These are phyloP conservation scores for Spathaspora hagerdaliae DNA, from an alignment of 805 yeast species.

Conservation along the genomic window DNA sequence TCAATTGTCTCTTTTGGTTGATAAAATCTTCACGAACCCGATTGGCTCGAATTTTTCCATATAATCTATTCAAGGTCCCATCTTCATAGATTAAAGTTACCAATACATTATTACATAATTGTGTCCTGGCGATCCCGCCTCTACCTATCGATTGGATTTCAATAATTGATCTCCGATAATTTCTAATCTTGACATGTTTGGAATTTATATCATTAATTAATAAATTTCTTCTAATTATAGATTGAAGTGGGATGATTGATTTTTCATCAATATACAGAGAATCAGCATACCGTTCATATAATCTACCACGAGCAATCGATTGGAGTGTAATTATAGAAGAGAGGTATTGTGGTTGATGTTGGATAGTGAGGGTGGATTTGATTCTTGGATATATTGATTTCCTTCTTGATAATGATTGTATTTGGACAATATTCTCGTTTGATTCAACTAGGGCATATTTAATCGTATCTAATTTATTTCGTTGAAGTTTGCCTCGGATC, in stretches of 20 bases:
- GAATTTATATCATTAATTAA: constrained; percentile 23
- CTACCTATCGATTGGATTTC: constrained; percentile 42
- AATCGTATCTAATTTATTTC: constrained; percentile 15
- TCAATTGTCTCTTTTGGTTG: constrained; percentile 12
- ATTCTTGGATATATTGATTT: constrained; percentile 16
- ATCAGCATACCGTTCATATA: constrained; percentile 16
- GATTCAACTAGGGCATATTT: constrained; percentile 8
- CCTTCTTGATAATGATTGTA: constrained; percentile 38
- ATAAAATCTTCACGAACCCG: constrained; percentile 26
- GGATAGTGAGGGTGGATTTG: constrained; percentile 19
- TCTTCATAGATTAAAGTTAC: constrained; percentile 40
- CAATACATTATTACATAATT: constrained; percentile 39
- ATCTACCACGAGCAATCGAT: constrained; percentile 22
- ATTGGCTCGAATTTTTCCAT: constrained; percentile 44
- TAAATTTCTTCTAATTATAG: constrained; percentile 33
- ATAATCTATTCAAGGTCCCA: constrained; percentile 29
- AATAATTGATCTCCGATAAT: constrained; percentile 7
- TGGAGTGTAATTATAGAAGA: constrained; percentile 23
- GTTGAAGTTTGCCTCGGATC: constrained; percentile 36
- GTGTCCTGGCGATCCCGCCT: constrained; percentile 42
- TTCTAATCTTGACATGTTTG: constrained; percentile 5
- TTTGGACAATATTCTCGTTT: constrained; percentile 17
- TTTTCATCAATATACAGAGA: constrained; percentile 15
- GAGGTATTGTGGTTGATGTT: neutral
- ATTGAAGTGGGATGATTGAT: constrained; percentile 30